These are phyloP conservation scores for Exophiala dermatitidis DNA, from an alignment of 2,329 filamentous ascomycete genomes.

Conservation along the genomic window DNA sequence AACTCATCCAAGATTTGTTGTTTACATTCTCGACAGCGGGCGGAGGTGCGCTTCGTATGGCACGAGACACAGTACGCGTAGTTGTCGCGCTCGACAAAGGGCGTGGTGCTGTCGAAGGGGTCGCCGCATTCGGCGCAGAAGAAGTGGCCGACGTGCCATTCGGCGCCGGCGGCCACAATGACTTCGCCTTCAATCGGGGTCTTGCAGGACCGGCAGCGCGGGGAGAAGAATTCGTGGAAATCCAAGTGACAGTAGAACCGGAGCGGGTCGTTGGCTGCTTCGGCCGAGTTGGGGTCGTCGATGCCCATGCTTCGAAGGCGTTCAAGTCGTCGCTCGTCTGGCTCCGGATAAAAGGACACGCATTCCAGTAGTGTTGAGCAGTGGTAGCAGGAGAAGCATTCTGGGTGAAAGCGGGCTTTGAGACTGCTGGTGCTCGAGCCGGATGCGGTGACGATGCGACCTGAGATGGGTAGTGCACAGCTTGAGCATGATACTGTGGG, in stretches of 20 bases:
- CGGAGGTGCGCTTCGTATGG: slow-evolving; percentile 82
- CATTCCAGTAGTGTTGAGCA: slow-evolving; percentile 86
- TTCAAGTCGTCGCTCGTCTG: slow-evolving; percentile 60
- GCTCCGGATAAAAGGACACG: slow-evolving; percentile 93
- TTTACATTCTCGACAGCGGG: slow-evolving; percentile 80
- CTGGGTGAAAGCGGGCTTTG: slow-evolving; percentile 69
- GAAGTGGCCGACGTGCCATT: slow-evolving; percentile 97
- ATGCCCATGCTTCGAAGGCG: slow-evolving; percentile 61
- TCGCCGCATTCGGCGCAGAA: slow-evolving; percentile 99
- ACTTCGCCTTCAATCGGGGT: slow-evolving; percentile 96
- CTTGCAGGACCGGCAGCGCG: slow-evolving; percentile 89
- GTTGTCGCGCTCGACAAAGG: slow-evolving; percentile 95
- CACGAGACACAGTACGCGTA: slow-evolving; percentile 95
- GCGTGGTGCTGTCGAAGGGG: slow-evolving; percentile 55
- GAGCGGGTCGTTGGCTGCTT: slow-evolving; percentile 57
- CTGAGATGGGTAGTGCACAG: slow-evolving; percentile 77
- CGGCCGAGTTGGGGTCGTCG: slow-evolving; percentile 39
- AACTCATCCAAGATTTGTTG: slow-evolving; percentile 80
- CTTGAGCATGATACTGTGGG: slow-evolving; percentile 72
- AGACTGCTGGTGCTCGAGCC: slow-evolving; percentile 42
- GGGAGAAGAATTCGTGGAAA: slow-evolving; percentile 90
- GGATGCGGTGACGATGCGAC: slow-evolving; percentile 77
- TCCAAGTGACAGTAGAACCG: slow-evolving; percentile 98
- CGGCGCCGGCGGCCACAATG: slow-evolving; percentile 83
- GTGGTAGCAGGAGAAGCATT: slow-evolving; percentile 83